These are phyloP conservation scores for Penicillium brevicompactum DNA, from an alignment of 2,329 filamentous ascomycete species.

Conservation along the genomic window DNA sequence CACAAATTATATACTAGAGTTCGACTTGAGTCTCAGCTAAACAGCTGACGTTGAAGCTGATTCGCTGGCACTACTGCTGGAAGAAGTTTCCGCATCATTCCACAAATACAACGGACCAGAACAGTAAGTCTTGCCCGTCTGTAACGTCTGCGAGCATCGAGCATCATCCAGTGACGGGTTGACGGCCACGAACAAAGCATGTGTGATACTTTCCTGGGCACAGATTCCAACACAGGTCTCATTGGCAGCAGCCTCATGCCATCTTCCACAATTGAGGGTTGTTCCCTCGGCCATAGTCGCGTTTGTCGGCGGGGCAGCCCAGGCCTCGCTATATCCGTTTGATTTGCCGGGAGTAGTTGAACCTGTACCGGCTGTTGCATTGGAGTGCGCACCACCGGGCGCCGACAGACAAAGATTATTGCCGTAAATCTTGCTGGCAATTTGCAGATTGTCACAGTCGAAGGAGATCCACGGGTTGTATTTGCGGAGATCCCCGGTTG, in stretches of 20 bases:
- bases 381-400: slow-evolving; percentile 11
- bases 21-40: not conserved
- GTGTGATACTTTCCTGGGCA: slow-evolving; percentile 13
- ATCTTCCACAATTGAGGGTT: slow-evolving; percentile 20
- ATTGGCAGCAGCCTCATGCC: slow-evolving; percentile 13
- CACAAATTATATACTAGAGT: not conserved
- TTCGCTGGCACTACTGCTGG: not conserved
- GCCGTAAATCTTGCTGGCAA: slow-evolving; percentile 6
- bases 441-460: slow-evolving; percentile 17
- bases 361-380: not conserved
- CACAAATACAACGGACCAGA: slow-evolving; percentile 9
- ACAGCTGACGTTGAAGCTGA: not conserved
- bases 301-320: slow-evolving; percentile 14
- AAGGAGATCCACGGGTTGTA: slow-evolving; percentile 21
- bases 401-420: slow-evolving; percentile 14
- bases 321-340: slow-evolving; percentile 3
- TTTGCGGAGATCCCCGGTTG: slow-evolving; percentile 5
- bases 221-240: slow-evolving; percentile 25
- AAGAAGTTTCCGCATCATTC: slow-evolving; percentile 2
- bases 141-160: slow-evolving; percentile 14
- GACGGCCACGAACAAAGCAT: slow-evolving; percentile 14
- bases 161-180: slow-evolving; percentile 20
- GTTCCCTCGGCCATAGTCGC: slow-evolving; percentile 20
- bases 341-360: not conserved
- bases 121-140: slow-evolving; percentile 18